Evolutionary conservation across 2,329 filamentous ascomycete species (phyloP).

Genomic region (Talaromyces pinophilus): DNA sequence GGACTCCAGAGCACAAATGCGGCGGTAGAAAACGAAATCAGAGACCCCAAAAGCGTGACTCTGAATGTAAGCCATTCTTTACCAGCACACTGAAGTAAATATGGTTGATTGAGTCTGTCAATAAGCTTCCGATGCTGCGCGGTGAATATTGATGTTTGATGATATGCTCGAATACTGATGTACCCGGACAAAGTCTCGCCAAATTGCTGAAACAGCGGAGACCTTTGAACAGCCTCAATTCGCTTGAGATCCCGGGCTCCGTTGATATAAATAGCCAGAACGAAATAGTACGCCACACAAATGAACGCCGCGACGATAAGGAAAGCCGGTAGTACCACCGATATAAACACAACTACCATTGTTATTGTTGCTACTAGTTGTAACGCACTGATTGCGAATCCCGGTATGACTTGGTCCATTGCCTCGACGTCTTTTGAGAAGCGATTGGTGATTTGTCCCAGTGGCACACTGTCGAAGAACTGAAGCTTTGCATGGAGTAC

Average conservation of each 20-base stretch:
- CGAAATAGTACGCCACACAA: slow-evolving; percentile 11
- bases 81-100: slow-evolving; percentile 13
- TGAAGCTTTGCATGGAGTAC: not conserved
- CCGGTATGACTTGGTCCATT: slow-evolving; percentile 10
- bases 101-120: slow-evolving; percentile 8
- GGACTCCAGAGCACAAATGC: slow-evolving; percentile 4
- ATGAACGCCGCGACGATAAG: not conserved
- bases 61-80: slow-evolving; percentile 5
- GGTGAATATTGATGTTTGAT: not conserved
- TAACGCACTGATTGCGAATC: slow-evolving; percentile 5
- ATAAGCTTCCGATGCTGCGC: not conserved
- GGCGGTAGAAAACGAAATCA: slow-evolving; percentile 13
- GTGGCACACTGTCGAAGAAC: not conserved
- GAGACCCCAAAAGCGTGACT: not conserved
- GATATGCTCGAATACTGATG: slow-evolving; percentile 13
- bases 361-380: slow-evolving; percentile 1
- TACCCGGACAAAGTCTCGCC: not conserved
- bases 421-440: slow-evolving; percentile 13
- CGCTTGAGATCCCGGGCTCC: slow-evolving; percentile 11
- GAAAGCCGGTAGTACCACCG: not conserved
- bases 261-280: not conserved
- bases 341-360: slow-evolving; percentile 6
- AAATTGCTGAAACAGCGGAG: slow-evolving; percentile 14
- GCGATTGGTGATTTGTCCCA: slow-evolving; percentile 13
- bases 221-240: slow-evolving; percentile 9